Evolutionary conservation across 371 early-diverging fungal species (phyloP), one percentile per base, ranked within the genome.

Genomic region (Mucor lusitanicus): DNA sequence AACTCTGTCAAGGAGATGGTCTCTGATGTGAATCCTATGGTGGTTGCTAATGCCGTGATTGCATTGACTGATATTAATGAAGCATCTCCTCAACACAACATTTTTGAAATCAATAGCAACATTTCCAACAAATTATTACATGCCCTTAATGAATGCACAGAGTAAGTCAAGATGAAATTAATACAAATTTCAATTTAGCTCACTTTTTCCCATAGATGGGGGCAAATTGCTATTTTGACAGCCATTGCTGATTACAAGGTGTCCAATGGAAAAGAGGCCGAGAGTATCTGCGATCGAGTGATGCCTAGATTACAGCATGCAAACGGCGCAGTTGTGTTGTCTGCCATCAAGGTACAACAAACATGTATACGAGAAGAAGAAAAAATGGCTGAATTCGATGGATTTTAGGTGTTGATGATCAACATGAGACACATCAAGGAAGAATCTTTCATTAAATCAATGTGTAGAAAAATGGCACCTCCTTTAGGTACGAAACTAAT

Each of bases 111-210:
- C 60, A 97, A 92, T 69, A 85, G 84, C 68, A 79, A 84, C 37
- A 88, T 92, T 37, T 90, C 95, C 42, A 89, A 89, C 76, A 97
- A 97, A 77, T 85, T 98, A 71, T 81, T 96, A 59, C 91, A 94
- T 21, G 98, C 98, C 1, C 71, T 99, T 64, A 97, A 97, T 77
- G 97, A 98, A 79, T 99, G 98, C 85, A 94, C 94, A 44, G 95
- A 98, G 92, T 92, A 83, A 73, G 80, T 71, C 1, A 1, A 1
- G 11, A 12, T 12, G 37, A 8, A 2, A 28, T 53, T 25, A 12
- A 12, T 15, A 7, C 30, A 32, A 30, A 30, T 27, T 32, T 28
- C 17, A 15, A 32, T 55, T 23, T 19, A 32, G 30, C 28, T 13
- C 4, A 32, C 13, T 6, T 4, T 32, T 32, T 21, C 30, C 17